These are phyloP conservation scores for Aspergillus aculeatus DNA, from an alignment of 2,329 filamentous ascomycete species.

Conservation along the genomic window DNA sequence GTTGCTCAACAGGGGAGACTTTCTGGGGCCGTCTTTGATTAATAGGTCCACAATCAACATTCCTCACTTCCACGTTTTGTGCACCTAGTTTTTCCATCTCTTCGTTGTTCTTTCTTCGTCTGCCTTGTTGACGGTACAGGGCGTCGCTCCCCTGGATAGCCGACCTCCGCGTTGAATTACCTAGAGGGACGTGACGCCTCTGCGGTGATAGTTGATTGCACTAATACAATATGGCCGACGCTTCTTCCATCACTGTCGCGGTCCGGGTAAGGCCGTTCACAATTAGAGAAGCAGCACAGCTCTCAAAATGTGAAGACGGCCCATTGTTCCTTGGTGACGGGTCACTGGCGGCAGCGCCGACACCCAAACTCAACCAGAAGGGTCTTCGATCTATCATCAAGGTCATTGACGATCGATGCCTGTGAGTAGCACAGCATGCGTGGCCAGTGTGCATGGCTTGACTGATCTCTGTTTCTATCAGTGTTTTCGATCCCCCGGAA, in stretches of 20 bases:
- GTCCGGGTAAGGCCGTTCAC: slow-evolving; percentile 67
- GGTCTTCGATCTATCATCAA: slow-evolving; percentile 91
- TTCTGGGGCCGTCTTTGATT: slow-evolving; percentile 11
- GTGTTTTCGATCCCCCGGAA: slow-evolving; percentile 95
- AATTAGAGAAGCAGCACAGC: slow-evolving; percentile 91
- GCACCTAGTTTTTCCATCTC: slow-evolving; percentile 16
- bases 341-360: slow-evolving; percentile 80
- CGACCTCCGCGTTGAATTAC: slow-evolving; percentile 16
- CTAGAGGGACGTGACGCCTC: slow-evolving; percentile 19
- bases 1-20: slow-evolving; percentile 16
- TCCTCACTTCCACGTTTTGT: slow-evolving; percentile 16
- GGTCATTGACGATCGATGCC: slow-evolving; percentile 90
- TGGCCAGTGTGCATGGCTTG: neutral
- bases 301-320: slow-evolving; percentile 73
- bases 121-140: slow-evolving; percentile 21
- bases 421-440: slow-evolving; percentile 60
- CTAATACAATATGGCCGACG: slow-evolving; percentile 43
- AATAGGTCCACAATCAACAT: slow-evolving; percentile 34
- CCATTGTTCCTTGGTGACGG: slow-evolving; percentile 95
- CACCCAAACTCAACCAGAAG: slow-evolving; percentile 80
- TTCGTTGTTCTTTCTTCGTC: slow-evolving; percentile 12
- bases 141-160: slow-evolving; percentile 20
- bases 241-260: slow-evolving; percentile 52
- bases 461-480: slow-evolving; percentile 40
- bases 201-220: neutral